Conservation (phyloP, 345 rosid species). For the Syzygium grande region DNA sequence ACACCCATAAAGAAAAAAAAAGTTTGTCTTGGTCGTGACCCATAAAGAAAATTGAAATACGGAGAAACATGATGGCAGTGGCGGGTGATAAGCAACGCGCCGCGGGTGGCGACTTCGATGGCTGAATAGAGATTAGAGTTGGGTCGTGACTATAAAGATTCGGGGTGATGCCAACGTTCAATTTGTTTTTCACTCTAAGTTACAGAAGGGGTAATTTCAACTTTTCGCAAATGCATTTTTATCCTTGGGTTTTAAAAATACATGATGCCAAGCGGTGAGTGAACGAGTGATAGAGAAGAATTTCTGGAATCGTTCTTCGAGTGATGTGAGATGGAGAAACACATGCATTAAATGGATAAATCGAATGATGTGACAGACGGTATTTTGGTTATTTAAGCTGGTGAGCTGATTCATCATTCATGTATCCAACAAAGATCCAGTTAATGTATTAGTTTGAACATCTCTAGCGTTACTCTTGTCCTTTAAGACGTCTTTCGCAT, state of each 20-base stretch:
- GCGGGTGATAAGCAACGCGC: not conserved
- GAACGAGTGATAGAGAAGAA: not conserved
- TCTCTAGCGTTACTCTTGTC: not conserved
- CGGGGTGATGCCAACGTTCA: not conserved
- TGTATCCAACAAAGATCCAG: not conserved
- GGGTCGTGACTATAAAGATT: not conserved
- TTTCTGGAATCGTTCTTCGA: not conserved
- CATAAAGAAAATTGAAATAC: not conserved
- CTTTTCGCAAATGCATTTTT: not conserved
- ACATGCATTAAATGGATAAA: too few relatives aligned
- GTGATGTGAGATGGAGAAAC: not conserved
- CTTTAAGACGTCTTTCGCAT: not conserved
- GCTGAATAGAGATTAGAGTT: not conserved
- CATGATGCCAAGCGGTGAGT: not conserved
- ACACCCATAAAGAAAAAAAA: not conserved
- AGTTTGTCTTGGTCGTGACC: too few relatives aligned
- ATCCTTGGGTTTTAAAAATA: not conserved
- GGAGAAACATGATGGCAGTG: not conserved
- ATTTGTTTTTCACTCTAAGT: not conserved
- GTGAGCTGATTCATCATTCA: too few relatives aligned
- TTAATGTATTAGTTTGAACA: too few relatives aligned
- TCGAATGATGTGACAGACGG: too few relatives aligned
- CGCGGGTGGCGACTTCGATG: not conserved
- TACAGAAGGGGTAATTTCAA: not conserved
- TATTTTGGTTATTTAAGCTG: too few relatives aligned